These are phyloP conservation scores for Fusarium heterosporum DNA, from an alignment of 2,329 filamentous ascomycete genomes.

Conservation along the genomic window DNA sequence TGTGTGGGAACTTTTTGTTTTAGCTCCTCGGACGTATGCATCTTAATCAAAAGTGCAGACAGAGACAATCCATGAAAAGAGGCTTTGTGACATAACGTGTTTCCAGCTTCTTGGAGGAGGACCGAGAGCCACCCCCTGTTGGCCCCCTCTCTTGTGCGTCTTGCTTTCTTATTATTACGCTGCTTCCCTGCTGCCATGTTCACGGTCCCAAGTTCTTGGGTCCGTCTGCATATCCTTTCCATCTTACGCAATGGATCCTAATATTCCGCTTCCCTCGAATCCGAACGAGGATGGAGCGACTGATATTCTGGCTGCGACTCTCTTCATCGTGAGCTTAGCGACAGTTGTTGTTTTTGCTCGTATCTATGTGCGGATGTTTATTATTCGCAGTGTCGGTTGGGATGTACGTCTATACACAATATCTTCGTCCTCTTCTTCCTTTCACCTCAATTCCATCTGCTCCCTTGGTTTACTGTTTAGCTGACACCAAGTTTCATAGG, in stretches of 20 bases:
- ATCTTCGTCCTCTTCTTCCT: background rate
- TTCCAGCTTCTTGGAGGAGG: background rate
- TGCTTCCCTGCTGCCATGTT: slow-evolving; percentile 7
- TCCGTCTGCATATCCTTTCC: slow-evolving; percentile 4
- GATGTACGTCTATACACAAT: slow-evolving; percentile 53
- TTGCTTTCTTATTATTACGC: slow-evolving; percentile 28
- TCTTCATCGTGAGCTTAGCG: slow-evolving; percentile 54
- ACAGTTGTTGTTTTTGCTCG: slow-evolving; percentile 55
- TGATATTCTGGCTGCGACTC: slow-evolving; percentile 56
- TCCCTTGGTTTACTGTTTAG: background rate
- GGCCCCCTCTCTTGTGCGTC: slow-evolving; percentile 2
- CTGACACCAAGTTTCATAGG: slow-evolving; percentile 37
- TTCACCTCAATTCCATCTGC: background rate
- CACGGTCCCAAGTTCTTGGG: slow-evolving; percentile 22
- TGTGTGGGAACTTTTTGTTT: slow-evolving; percentile 3
- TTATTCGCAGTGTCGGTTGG: slow-evolving; percentile 60
- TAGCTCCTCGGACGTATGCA: background rate
- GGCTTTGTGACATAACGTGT: slow-evolving; percentile 18
- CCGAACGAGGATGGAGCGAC: slow-evolving; percentile 52
- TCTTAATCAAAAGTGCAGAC: background rate
- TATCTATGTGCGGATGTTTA: slow-evolving; percentile 58
- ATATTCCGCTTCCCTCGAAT: slow-evolving; percentile 45
- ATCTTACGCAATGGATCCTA: slow-evolving; percentile 34
- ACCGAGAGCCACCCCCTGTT: background rate
- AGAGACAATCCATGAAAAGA: background rate